Evolutionary conservation across 306 rosid genomes (phyloP).

Genomic region (Castanea crenata): DNA sequence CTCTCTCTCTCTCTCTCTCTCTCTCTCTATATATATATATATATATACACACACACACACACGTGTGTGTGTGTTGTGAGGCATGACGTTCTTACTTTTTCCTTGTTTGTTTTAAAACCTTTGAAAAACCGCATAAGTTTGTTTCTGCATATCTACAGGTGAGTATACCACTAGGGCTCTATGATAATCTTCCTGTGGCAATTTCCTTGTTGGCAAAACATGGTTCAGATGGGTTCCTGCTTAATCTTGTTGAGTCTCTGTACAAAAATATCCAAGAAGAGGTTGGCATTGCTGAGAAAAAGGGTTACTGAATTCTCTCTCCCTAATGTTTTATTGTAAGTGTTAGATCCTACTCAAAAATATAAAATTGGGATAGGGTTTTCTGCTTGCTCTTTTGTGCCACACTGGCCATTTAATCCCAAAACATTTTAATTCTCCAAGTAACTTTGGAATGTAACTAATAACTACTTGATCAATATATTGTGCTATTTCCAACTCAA

Average conservation of each 20-base stretch:
- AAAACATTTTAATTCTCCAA: background rate
- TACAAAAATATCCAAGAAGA: constrained; percentile 43
- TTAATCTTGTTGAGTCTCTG: constrained; percentile 62
- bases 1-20: background rate
- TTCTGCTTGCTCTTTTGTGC: background rate
- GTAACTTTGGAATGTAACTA: background rate
- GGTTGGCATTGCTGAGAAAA: constrained; percentile 8
- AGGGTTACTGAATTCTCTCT: background rate
- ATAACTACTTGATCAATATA: background rate
- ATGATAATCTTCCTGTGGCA: constrained; percentile 63
- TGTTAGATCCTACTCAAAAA: background rate
- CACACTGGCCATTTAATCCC: background rate
- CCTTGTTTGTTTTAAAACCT: background rate
- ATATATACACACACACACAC: background rate
- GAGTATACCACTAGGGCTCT: constrained; percentile 71
- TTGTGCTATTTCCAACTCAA: background rate
- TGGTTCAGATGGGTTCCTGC: constrained; percentile 81
- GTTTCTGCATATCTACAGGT: constrained; percentile 45
- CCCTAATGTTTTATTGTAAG: constrained; percentile 4
- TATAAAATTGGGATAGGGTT: background rate
- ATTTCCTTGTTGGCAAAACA: constrained; percentile 73
- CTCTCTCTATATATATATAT: background rate
- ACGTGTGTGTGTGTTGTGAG: background rate
- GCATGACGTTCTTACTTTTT: background rate
- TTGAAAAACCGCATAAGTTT: background rate